Percentiles rank a stretch among this genome's conserved stretches.
Evolutionary conservation across 108 stramenopile genomes (phyloP).

Genomic region (Chaetoceros muelleri): DNA sequence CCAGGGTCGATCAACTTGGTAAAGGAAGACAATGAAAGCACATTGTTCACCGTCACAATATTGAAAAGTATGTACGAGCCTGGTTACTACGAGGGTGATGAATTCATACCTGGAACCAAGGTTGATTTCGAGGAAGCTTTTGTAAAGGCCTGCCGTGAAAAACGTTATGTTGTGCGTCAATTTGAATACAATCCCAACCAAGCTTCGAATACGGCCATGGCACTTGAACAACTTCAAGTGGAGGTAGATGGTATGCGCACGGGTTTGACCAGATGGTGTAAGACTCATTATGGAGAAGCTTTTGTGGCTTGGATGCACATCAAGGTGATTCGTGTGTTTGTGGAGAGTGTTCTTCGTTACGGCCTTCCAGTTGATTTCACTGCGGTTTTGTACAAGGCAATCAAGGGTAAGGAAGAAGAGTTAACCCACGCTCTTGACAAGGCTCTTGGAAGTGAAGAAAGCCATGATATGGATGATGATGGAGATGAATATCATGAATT

Average conservation of each 20-base stretch:
- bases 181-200: constrained; percentile 77
- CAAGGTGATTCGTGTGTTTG: constrained; percentile 94
- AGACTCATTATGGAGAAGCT: constrained; percentile 94
- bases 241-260: constrained; percentile 83
- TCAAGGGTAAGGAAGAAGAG: constrained; percentile 55
- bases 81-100: constrained; percentile 84
- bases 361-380: constrained; percentile 94
- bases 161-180: constrained; percentile 84
- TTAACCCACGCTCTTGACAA: constrained; percentile 66
- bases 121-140: constrained; percentile 84
- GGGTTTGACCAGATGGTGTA: constrained; percentile 92
- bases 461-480: constrained; percentile 29
- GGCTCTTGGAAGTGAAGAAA: constrained; percentile 37
- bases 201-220: constrained; percentile 69
- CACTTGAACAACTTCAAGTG: constrained; percentile 67
- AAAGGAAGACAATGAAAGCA: constrained; percentile 65
- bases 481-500: constrained; percentile 79
- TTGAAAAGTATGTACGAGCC: constrained; percentile 87
- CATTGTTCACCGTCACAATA: constrained; percentile 85
- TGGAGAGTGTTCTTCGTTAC: constrained; percentile 93
- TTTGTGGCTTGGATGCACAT: constrained; percentile 97
- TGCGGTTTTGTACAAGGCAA: constrained; percentile 80
- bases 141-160: constrained; percentile 74
- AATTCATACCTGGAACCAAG: constrained; percentile 76
- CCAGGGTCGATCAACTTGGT: constrained; percentile 72